These are phyloP conservation scores for Volutella citrinella DNA, from an alignment of 2,329 filamentous ascomycete genomes.

Conservation along the genomic window DNA sequence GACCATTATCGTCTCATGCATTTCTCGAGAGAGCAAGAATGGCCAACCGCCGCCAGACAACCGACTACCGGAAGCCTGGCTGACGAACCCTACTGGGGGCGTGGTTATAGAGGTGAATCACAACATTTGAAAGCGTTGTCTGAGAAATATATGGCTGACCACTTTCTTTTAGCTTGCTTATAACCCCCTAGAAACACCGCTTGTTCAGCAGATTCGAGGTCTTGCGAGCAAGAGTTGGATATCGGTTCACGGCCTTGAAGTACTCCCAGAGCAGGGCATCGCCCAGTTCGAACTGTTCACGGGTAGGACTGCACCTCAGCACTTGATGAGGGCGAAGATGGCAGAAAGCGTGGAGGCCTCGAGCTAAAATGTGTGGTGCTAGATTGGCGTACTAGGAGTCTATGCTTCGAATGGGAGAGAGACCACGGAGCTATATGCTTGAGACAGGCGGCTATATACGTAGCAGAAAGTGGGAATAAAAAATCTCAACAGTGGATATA, in stretches of 20 bases:
- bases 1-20: conserved; percentile 15
- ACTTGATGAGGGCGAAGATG: conserved; percentile 42
- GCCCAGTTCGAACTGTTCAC: conserved; percentile 63
- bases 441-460: too few relatives aligned
- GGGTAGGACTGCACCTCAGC: conserved; percentile 53
- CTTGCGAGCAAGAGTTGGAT: conserved; percentile 51
- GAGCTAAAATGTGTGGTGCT: too few relatives aligned
- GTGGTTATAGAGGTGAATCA: conserved; percentile 47
- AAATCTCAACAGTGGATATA: too few relatives aligned
- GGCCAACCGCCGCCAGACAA: conserved; percentile 31
- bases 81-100: conserved; percentile 55
- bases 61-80: conserved; percentile 53
- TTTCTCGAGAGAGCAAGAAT: conserved; percentile 7
- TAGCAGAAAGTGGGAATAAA: too few relatives aligned
- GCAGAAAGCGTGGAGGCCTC: too few relatives aligned
- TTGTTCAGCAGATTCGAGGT: conserved; percentile 52
- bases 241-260: conserved; percentile 56
- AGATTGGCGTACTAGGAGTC: too few relatives aligned
- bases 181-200: conserved; percentile 28
- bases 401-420: too few relatives aligned
- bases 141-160: too few relatives aligned
- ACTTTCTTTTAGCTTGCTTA: conserved; percentile 4
- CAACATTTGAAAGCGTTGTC: too few relatives aligned
- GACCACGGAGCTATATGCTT: too few relatives aligned
- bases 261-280: conserved; percentile 59